These are phyloP conservation scores for Fusarium sororula DNA, from an alignment of 2,329 filamentous ascomycete genomes.

Conservation along the genomic window DNA sequence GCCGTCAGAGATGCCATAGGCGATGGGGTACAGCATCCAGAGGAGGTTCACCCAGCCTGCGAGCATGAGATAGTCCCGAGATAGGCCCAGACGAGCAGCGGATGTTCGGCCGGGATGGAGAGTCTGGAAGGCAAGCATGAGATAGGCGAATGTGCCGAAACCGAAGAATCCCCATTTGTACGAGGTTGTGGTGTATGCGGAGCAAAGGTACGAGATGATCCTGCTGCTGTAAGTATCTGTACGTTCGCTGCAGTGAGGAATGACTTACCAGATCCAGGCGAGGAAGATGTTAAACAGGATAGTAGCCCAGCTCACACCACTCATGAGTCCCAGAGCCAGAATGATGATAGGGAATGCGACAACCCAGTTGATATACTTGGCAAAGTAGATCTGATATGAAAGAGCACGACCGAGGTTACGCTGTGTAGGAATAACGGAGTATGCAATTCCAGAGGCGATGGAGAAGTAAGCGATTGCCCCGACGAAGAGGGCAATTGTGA, in stretches of 20 bases:
- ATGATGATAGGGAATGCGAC: constrained; percentile 58
- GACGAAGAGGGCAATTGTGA: constrained; percentile 58
- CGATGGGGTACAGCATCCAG: constrained; percentile 65
- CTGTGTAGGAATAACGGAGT: constrained; percentile 49
- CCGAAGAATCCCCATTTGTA: constrained; percentile 69
- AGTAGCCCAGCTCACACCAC: constrained; percentile 64
- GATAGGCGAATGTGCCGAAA: constrained; percentile 61
- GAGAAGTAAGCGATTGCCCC: constrained; percentile 62
- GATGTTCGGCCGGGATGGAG: constrained; percentile 50
- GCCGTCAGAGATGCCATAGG: constrained; percentile 46
- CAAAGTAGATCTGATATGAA: constrained; percentile 62
- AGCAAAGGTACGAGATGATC: constrained; percentile 59
- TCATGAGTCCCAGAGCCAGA: constrained; percentile 59
- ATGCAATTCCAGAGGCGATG: constrained; percentile 62
- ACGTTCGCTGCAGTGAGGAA: too few relatives aligned
- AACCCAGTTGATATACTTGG: constrained; percentile 65
- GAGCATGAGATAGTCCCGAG: constrained; percentile 56
- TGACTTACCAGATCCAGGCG: constrained; percentile 57
- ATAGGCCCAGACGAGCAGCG: constrained; percentile 54
- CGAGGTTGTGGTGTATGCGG: constrained; percentile 56
- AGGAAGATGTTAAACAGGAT: constrained; percentile 61
- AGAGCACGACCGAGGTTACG: constrained; percentile 31
- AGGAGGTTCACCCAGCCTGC: constrained; percentile 60
- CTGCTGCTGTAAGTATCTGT: constrained; percentile 13
- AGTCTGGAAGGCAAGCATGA: constrained; percentile 55